Percentiles rank a stretch among this genome's conserved stretches.
Conservation (phyloP, 208 protist species). For the Angomonas ambiguus region DNA sequence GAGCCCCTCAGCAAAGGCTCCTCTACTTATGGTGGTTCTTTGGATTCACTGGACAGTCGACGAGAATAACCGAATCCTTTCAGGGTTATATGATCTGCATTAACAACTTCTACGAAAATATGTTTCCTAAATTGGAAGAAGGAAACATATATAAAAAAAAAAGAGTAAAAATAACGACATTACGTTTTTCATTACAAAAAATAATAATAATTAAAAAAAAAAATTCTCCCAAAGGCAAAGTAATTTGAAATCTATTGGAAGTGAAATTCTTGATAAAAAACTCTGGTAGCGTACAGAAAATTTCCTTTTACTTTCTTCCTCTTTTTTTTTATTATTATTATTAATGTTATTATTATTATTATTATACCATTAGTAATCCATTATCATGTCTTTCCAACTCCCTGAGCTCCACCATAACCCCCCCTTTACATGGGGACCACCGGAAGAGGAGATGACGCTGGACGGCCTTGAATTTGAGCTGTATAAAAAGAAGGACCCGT, state of each 20-base stretch:
- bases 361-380: background rate
- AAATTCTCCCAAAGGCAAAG: too few relatives aligned
- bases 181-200: background rate
- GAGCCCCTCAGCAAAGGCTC: background rate
- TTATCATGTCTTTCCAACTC: constrained; percentile 30
- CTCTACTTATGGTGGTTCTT: background rate
- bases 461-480: constrained; percentile 52
- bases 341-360: background rate
- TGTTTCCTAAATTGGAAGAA: too few relatives aligned
- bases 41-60: background rate
- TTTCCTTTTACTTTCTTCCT: background rate
- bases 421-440: constrained; percentile 78
- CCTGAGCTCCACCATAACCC: constrained; percentile 70
- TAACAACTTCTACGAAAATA: too few relatives aligned
- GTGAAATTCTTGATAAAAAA: too few relatives aligned
- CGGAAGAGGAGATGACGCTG: constrained; percentile 61
- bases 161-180: background rate
- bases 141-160: background rate
- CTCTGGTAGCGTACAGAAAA: too few relatives aligned
- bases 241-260: too few relatives aligned
- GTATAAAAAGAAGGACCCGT: constrained; percentile 58
- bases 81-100: too few relatives aligned
- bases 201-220: background rate
- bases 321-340: background rate
- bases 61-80: background rate